phyloP scores from a whole-genome alignment of 805 yeast species.

The Spencermartinsiella europaea region DNA sequence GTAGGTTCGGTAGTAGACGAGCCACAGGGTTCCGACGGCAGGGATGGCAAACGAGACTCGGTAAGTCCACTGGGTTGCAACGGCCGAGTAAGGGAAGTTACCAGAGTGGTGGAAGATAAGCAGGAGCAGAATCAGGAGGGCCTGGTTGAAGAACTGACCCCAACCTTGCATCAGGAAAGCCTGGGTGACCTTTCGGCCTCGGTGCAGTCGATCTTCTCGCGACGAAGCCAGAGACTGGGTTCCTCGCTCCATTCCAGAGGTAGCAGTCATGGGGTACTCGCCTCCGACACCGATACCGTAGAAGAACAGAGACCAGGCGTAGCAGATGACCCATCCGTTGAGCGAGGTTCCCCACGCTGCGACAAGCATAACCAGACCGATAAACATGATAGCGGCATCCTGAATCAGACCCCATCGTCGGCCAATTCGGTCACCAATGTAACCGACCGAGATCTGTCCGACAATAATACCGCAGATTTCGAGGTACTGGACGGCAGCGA shows the following conservation, averaged over 20 bases:
- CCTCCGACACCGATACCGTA: conserved; percentile 55
- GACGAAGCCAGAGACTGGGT: conserved; percentile 27
- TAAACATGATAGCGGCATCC: conserved; percentile 52
- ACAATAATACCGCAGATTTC: conserved; percentile 47
- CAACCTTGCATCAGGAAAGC: conserved; percentile 91
- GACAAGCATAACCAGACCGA: conserved; percentile 54
- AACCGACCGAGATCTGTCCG: conserved; percentile 56
- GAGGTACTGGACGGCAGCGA: conserved; percentile 32
- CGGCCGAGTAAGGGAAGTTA: conserved; percentile 62
- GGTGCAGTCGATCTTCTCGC: conserved; percentile 34
- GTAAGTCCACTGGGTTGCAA: conserved; percentile 36
- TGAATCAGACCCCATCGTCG: conserved; percentile 56
- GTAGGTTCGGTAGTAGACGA: conserved; percentile 34
- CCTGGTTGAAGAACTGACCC: conserved; percentile 93
- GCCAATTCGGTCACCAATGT: conserved; percentile 53
- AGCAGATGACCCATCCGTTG: conserved; percentile 51
- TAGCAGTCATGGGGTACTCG: conserved; percentile 61
- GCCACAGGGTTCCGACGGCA: conserved; percentile 36
- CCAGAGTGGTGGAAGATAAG: conserved; percentile 86
- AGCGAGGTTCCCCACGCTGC: conserved; percentile 54
- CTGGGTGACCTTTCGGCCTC: conserved; percentile 34
- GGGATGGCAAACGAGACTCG: conserved; percentile 35
- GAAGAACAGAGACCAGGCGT: conserved; percentile 45
- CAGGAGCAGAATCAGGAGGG: conserved; percentile 73
- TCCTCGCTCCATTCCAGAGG: conserved; percentile 58